Percentiles rank a stretch among this genome's conserved stretches.
These are phyloP conservation scores for Madurella mycetomatis DNA, from an alignment of 2,329 filamentous ascomycete genomes.

Conservation along the genomic window DNA sequence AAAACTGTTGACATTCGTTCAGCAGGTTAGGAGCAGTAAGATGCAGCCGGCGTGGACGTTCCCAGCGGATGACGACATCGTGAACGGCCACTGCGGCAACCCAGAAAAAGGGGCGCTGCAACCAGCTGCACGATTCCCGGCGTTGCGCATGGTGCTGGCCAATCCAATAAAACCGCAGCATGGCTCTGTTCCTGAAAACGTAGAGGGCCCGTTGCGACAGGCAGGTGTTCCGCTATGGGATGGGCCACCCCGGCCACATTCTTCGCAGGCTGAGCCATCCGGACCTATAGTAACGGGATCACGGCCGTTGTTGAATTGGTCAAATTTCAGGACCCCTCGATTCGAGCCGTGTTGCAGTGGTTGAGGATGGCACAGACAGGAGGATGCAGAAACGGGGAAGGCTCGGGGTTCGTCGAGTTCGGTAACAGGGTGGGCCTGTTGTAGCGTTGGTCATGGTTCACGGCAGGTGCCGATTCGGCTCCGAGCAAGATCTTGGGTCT, in stretches of 20 bases:
- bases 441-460: background rate
- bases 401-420: background rate
- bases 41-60: background rate
- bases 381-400: background rate
- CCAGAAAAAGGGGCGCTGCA: too few species aligned
- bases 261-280: too few species aligned
- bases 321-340: too few species aligned
- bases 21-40: background rate
- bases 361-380: background rate
- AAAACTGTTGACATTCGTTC: background rate
- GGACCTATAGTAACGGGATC: too few species aligned
- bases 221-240: background rate
- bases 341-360: too few species aligned
- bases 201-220: too few species aligned
- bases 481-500: background rate
- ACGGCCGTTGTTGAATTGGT: too few species aligned
- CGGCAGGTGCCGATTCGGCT: background rate
- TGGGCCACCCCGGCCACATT: background rate
- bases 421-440: background rate
- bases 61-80: background rate
- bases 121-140: too few species aligned
- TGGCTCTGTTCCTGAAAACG: too few species aligned
- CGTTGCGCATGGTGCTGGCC: too few species aligned
- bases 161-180: too few species aligned
- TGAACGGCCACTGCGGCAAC: background rate